Evolutionary conservation across 1,284 basidiomycete genomes (phyloP), one percentile per base, ranked within the genome.

Genomic region (Ganoderma sinense): DNA sequence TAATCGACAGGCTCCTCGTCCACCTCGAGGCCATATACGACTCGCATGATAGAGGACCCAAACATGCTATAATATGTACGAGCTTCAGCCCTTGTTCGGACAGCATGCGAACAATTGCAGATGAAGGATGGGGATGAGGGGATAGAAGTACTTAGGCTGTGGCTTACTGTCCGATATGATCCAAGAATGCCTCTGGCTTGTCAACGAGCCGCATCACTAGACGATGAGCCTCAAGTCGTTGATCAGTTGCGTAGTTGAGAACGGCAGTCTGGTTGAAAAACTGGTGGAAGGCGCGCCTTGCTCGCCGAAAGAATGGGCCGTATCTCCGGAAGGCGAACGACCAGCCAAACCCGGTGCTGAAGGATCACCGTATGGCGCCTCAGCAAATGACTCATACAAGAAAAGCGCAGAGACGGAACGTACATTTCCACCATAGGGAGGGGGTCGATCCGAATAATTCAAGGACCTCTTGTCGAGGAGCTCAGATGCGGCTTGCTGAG

Each of bases 21-120:
- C 8, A 76, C 74, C 40, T 77, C 71, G 56, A 81, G 77, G 18
- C 82, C 82, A 67, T 83, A 77, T 3, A 78, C 69, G 39, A 82
- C 73, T 26, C 70, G 73, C 71, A 80, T 76, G 59, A 78, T 79
- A 18, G 79, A 74, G 10, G 78, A 79, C 8, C 75, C 79, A 62
- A 75, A 75, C 51, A 73, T 70, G 53, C 82, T 82, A 41, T 18
- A 18, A 36, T 36, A 36, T 36, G 14, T 29, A 31, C 16, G n/a
- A n/a, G 14, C 16, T 16, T 56, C 29, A 56, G 53, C 16, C 14
- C 26, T 5, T 16, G 43, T n/a, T n/a, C n/a, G n/a, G 45, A 18
- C 39, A 29, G 16, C 14, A 36, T 36, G 36, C 36, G 36, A 36
- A 6, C 11, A n/a, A 36, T 36, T 8, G 36, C 7, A 4, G 40